phyloP scores from a whole-genome alignment of 495 filamentous ascomycete species.

The Annulohypoxylon bovei region DNA sequence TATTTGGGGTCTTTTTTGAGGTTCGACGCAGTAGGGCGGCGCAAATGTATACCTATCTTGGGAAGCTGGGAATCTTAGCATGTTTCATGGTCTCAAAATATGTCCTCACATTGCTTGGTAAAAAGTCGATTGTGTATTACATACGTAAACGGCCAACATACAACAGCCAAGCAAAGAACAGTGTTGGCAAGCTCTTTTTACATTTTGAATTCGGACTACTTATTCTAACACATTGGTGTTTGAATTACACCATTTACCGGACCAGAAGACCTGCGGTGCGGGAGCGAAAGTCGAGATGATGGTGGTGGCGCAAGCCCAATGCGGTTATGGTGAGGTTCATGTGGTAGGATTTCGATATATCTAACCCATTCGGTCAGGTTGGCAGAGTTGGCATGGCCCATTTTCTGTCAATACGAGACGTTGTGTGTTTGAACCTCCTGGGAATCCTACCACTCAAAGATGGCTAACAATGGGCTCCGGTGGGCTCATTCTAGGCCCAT shows the following conservation, averaged over 20 bases:
- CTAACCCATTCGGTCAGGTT: conserved; percentile 25
- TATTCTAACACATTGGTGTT: not conserved
- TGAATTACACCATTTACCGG: conserved; percentile 7
- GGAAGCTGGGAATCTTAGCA: conserved; percentile 41
- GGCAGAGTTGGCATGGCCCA: not conserved
- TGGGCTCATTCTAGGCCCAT: conserved; percentile 30
- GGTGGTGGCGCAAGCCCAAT: not conserved
- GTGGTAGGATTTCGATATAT: conserved; percentile 6
- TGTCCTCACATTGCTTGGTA: not conserved
- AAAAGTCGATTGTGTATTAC: not conserved
- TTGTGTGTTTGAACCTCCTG: conserved; percentile 29
- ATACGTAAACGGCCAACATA: not conserved
- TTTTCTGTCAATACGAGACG: conserved; percentile 33
- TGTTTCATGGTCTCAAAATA: conserved; percentile 32
- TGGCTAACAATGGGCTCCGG: conserved; percentile 6
- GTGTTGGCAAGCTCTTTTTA: not conserved
- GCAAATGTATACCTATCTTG: conserved; percentile 36
- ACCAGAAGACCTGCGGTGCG: not conserved
- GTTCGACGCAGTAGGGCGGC: conserved; percentile 30
- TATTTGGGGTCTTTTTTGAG: not conserved
- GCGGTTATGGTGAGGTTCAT: conserved; percentile 6
- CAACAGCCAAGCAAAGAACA: not conserved
- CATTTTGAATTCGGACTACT: not conserved
- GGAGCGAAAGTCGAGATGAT: not conserved
- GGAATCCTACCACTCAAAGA: conserved; percentile 27